phyloP scores from a whole-genome alignment of 2,329 filamentous ascomycete species.

The Monosporascus sp. region DNA sequence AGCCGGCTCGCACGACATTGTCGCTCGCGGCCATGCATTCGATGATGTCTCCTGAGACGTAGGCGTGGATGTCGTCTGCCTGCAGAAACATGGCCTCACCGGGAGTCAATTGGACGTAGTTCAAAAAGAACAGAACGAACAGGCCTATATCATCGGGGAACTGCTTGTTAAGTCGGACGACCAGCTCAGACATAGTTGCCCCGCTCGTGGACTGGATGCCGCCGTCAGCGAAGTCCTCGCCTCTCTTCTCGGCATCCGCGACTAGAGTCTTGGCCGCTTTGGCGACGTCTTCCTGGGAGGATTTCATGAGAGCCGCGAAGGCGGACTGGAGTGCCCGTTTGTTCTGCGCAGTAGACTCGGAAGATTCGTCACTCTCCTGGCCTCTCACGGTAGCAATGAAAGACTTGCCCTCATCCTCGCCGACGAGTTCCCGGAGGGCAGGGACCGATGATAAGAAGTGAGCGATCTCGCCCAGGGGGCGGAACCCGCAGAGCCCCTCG shows the following conservation, averaged over 20 bases:
- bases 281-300: slow-evolving; percentile 60
- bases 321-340: slow-evolving; percentile 71
- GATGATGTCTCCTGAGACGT: slow-evolving; percentile 88
- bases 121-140: slow-evolving; percentile 95
- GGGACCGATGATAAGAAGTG: slow-evolving; percentile 64
- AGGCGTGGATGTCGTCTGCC: slow-evolving; percentile 96
- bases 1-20: slow-evolving; percentile 94
- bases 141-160: slow-evolving; percentile 89
- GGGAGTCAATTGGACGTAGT: slow-evolving; percentile 80
- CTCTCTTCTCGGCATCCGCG: slow-evolving; percentile 61
- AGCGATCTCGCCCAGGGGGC: slow-evolving; percentile 77
- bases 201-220: slow-evolving; percentile 64
- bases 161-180: slow-evolving; percentile 70
- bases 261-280: slow-evolving; percentile 64
- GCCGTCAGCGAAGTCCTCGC: slow-evolving; percentile 66
- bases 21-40: slow-evolving; percentile 99
- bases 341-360: slow-evolving; percentile 46
- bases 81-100: slow-evolving; percentile 95
- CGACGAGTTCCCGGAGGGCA: slow-evolving; percentile 60
- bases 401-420: slow-evolving; percentile 53
- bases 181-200: slow-evolving; percentile 68
- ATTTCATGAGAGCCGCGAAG: slow-evolving; percentile 78
- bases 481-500: slow-evolving; percentile 92
- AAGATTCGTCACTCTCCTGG: slow-evolving; percentile 36
- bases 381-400: slow-evolving; percentile 51